Evolutionary conservation across 768 basidiomycete genomes (phyloP), one percentile per base, ranked within the genome.

Genomic region (Hypholoma fasciculare): DNA sequence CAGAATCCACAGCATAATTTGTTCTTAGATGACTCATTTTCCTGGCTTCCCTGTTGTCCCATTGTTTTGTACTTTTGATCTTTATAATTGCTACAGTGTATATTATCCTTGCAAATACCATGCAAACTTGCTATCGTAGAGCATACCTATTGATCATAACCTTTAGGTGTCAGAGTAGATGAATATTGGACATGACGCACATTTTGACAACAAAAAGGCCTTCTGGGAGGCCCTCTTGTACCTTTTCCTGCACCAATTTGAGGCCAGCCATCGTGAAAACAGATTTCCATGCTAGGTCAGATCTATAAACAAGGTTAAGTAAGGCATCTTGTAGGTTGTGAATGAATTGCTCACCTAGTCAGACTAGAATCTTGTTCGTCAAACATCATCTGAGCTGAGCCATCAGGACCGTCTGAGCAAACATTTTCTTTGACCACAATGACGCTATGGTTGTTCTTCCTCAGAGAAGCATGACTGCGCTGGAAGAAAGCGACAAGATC

Each of bases 341-440:
- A 16, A 47, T 27, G 39, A n/a, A n/a, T 44, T 7, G 17, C 68
- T 47, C 51, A 92, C 96, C 96, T 84, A 8, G 92, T 98, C 67
- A 96, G 74, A 67, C 90, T 95, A 16, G 92, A 95, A 72, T 99
- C 96, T 56, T 89, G 76, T 56, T 89, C 85, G 66, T 98, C 96
- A 65, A 94, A 93, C 7, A 86, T 69, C 11, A 80, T 75, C 20
- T 75, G 72, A 0, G 85, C 77, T 14, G 71, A 69, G 1, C 82
- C 88, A 34, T 80, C 82, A 1, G 58, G 52, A 1, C 58, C 66
- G 66, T 96, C 87, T 1, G 77, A 69, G 68, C 94, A 96, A 16
- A 89, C 63, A 67, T 97, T 97, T 75, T 99, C 96, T 71, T 99
- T 99, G 46, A 96, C 88, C 13, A 98, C 79, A 53, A 98, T 89